A percentile compares a stretch with the other conserved stretches of the same genome.
phyloP scores from a whole-genome alignment of 2,329 filamentous ascomycete genomes.

The Colletotrichum higginsianum region DNA sequence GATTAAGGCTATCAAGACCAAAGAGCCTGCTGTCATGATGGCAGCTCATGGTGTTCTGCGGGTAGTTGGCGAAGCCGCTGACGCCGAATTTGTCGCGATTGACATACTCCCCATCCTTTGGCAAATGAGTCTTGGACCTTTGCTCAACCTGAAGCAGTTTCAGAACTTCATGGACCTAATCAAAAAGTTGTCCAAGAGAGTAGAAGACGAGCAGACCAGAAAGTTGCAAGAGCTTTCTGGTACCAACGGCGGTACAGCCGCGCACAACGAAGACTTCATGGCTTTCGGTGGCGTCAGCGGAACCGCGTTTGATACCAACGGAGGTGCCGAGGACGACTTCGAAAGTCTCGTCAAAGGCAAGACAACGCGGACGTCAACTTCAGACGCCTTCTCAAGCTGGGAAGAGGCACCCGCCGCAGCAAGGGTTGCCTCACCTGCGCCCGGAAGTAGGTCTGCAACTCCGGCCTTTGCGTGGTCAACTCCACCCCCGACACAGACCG shows the following conservation, averaged over 20 bases:
- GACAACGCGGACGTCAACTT: conserved; percentile 52
- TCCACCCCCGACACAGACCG: conserved; percentile 59
- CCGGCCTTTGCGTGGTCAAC: conserved; percentile 77
- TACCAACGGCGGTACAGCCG: conserved; percentile 64
- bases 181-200: conserved; percentile 81
- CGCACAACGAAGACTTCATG: conserved; percentile 76
- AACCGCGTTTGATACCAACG: conserved; percentile 68
- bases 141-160: conserved; percentile 91
- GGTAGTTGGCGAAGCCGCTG: conserved; percentile 85
- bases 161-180: conserved; percentile 92
- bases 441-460: conserved; percentile 54
- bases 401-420: conserved; percentile 58
- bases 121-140: conserved; percentile 90
- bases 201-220: conserved; percentile 90
- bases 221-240: conserved; percentile 89
- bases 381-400: conserved; percentile 65
- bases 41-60: conserved; percentile 87
- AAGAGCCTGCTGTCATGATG: conserved; percentile 98
- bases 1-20: conserved; percentile 94
- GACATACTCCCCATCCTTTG: conserved; percentile 92
- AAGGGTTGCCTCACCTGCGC: conserved; percentile 52
- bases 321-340: conserved; percentile 80
- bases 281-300: conserved; percentile 79
- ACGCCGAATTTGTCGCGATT: conserved; percentile 92
- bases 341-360: conserved; percentile 90